Evolutionary conservation across 805 yeast genomes (phyloP).

Genomic region (Maudiozyma barnettii): DNA sequence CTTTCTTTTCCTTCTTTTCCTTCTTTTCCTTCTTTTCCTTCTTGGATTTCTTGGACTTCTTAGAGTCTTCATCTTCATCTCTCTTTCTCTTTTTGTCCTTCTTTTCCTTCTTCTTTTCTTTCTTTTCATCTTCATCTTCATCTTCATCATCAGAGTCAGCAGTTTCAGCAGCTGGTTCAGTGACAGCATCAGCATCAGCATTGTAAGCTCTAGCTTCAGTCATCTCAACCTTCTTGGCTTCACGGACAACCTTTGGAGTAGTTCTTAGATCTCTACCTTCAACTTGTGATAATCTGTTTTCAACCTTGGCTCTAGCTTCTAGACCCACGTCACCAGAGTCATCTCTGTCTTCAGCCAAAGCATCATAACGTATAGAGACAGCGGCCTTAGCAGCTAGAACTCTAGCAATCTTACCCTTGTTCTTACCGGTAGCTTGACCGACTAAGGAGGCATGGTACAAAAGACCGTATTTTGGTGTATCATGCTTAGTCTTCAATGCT

Average conservation of each 20-base stretch:
- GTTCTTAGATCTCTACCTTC: constrained; percentile 97
- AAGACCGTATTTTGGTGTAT: constrained; percentile 97
- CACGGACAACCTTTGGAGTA: constrained; percentile 71
- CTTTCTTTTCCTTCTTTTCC: constrained; percentile 22
- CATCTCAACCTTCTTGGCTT: constrained; percentile 78
- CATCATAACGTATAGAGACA: constrained; percentile 92
- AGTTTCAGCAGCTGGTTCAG: constrained; percentile 29
- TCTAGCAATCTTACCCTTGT: constrained; percentile 98
- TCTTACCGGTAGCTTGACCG: constrained; percentile 96
- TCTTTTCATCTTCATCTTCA: constrained; percentile 30
- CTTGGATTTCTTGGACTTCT: constrained; percentile 30
- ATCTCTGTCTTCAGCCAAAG: constrained; percentile 92
- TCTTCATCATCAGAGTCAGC: constrained; percentile 33
- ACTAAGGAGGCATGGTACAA: constrained; percentile 93
- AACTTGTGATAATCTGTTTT: constrained; percentile 83
- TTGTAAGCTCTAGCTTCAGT: constrained; percentile 82
- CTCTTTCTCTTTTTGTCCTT: constrained; percentile 27
- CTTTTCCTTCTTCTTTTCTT: constrained; percentile 31
- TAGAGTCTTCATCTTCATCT: constrained; percentile 25
- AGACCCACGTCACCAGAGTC: constrained; percentile 92
- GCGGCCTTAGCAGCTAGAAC: constrained; percentile 98
- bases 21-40: constrained; percentile 27
- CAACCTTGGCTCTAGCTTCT: constrained; percentile 86
- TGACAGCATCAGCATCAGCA: constrained; percentile 81
- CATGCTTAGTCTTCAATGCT: constrained; percentile 96